Evolutionary conservation across 2,329 filamentous ascomycete genomes (phyloP), one percentile per base, ranked within the genome.

Genomic region (Colletotrichum siamense): DNA sequence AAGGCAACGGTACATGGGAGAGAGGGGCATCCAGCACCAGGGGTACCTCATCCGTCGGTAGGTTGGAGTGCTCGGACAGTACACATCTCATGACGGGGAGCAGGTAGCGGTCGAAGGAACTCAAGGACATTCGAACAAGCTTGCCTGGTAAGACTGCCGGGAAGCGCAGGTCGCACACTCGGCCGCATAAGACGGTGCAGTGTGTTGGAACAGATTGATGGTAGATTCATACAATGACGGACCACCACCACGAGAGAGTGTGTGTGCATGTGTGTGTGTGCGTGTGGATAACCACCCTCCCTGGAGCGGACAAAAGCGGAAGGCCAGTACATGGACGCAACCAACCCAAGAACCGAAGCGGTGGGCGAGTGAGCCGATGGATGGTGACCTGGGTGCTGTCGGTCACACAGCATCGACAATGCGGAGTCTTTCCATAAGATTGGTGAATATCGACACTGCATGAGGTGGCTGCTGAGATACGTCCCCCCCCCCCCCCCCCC

Each of bases 71-170:
- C 52, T 55, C 16, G 70, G 18, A 18, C 12, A 44, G 13, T 39
- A 36, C 13, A 22, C 36, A 36, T 24, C 26, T 62, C 39, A 44
- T 32, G 39, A 63, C 64, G 57, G 44, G 69, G 65, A 63, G 44
- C 26, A 64, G 57, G 61, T 66, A 44, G 62, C 70, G 16, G 64
- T 34, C 73, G 64, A 32, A 49, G 28, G 55, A 34, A 26, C 69
- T 64, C 68, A 57, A 63, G 63, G 70, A 65, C 39, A 65, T 69
- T 63, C 36, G 64, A 73, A 69, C 69, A 76, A 75, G 75, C 71
- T 75, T 77, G 73, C 73, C 55, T 69, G 30, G 49, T 30, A 34
- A 34, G 65, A 77, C 71, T 75, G 66, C 71, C 75, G 75, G 71
- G 67, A 67, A 65, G 49, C 36, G 61, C n/a, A 71, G 75, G 75